Conservation (phyloP, 768 basidiomycete genomes). For the Rhodotorula kratochvilovae region DNA sequence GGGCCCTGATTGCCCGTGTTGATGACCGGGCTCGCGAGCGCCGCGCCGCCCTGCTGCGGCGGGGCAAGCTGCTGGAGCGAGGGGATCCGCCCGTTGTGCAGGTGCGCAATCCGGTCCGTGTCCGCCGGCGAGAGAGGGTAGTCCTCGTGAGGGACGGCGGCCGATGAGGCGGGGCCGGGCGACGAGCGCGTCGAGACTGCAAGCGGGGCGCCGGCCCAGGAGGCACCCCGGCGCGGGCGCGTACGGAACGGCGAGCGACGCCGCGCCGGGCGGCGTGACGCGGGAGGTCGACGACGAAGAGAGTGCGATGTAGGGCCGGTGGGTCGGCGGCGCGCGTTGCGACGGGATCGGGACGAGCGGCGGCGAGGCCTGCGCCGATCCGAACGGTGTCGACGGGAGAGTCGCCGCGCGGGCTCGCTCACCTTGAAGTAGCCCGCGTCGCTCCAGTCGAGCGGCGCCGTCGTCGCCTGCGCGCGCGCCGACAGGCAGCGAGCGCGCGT, state of each 20-base stretch:
- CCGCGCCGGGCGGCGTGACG: too few relatives aligned
- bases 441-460: too few relatives aligned
- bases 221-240: too few relatives aligned
- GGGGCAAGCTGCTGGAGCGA: conserved; percentile 29
- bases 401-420: neutral
- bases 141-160: too few relatives aligned
- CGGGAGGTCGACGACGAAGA: too few relatives aligned
- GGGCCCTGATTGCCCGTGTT: conserved; percentile 34
- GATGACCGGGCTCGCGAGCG: conserved; percentile 21
- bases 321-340: neutral
- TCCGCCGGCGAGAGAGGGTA: conserved; percentile 26
- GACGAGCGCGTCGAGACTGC: neutral
- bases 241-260: too few relatives aligned
- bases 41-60: neutral
- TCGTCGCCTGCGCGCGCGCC: neutral
- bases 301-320: too few relatives aligned
- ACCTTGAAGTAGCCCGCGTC: too few relatives aligned
- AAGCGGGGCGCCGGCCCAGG: neutral
- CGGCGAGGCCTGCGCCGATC: neutral
- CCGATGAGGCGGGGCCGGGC: neutral
- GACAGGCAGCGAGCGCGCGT: neutral
- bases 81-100: conserved; percentile 34
- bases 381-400: neutral
- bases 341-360: neutral
- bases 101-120: conserved; percentile 21